phyloP scores from a whole-genome alignment of 495 filamentous ascomycete species.

The Trichoderma orchidacearum region DNA sequence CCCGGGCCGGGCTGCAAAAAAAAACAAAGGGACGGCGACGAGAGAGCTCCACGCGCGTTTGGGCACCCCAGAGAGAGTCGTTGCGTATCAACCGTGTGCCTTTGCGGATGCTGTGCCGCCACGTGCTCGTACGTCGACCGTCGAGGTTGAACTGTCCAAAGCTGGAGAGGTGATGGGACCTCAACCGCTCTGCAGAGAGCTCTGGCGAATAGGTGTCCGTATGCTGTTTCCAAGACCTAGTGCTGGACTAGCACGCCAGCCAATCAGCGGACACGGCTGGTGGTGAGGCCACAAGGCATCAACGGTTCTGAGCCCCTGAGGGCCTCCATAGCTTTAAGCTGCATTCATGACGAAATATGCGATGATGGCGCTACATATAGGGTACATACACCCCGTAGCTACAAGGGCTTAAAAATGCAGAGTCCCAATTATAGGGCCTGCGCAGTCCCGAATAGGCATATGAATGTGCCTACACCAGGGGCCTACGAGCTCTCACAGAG shows the following conservation, averaged over 20 bases:
- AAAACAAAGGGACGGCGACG: background rate
- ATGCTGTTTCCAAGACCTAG: background rate
- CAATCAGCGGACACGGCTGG: background rate
- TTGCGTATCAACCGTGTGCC: background rate
- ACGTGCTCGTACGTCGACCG: background rate
- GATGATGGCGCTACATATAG: no score
- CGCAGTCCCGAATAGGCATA: no score
- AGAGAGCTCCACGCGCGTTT: background rate
- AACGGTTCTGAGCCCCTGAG: background rate
- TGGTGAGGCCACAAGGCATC: background rate
- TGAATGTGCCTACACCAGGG: no score
- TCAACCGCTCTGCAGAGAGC: background rate
- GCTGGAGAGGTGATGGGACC: background rate
- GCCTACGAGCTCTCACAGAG: no score
- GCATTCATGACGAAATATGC: no score
- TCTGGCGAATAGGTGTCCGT: slow-evolving; percentile 1
- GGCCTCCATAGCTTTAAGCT: no score
- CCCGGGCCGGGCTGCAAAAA: background rate
- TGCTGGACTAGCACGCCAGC: background rate
- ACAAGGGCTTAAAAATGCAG: no score
- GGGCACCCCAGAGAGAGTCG: background rate
- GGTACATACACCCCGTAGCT: no score
- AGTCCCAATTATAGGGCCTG: no score
- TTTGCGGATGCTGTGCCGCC: background rate
- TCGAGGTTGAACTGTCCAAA: background rate